Base-by-base conservation (phyloP, 345 rosid species). In the Aethionema arabicum region DNA sequence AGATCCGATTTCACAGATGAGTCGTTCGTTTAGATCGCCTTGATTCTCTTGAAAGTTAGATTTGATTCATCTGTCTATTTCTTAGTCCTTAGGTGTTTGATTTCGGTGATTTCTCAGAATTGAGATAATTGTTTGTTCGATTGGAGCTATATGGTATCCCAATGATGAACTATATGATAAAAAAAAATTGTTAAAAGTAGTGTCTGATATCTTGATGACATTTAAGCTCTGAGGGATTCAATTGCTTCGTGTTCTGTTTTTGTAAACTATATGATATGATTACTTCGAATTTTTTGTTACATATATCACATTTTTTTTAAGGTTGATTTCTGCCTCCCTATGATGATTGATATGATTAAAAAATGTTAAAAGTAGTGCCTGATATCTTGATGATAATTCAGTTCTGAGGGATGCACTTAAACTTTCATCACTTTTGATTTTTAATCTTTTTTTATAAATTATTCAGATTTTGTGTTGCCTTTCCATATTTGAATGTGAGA, bases 321-420 rank as follows among this genome's bases (percentile, higher is more conserved):
- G 27, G 2, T 21, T 21, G 27, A 21, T 21, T 21, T 35, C 3
- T 35, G 38, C 7, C 1, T 60, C 57, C 57, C 66, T 5, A 3
- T 62, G 66, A 62, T 50, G 66, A 40, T 21, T 27, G 4, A 56
- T 56, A 50, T 49, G 13, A 11, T 11, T 38, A 60, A 57, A 58
- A 62, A 62, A 49, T 62, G 66, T 62, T 62, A 62, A 62, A 62
- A 62, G 57, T 62, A 62, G 66, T 62, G 66, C 39, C 66, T 62
- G 66, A 62, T n/a, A 21, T 14, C 32, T 33, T 60, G 65, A 60
- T 6, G 53, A 60, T n/a, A 3, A 46, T 11, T 35, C 53, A 47
- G 47, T 12, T 62, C 57, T 49, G 66, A 62, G 66, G 66, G 66
- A 50, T 62, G 42, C 32, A 13, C 27, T 21, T 21, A 21, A 21